Base-by-base conservation (phyloP, 352 stramenopile species). In the Phytophthora brassicae region DNA sequence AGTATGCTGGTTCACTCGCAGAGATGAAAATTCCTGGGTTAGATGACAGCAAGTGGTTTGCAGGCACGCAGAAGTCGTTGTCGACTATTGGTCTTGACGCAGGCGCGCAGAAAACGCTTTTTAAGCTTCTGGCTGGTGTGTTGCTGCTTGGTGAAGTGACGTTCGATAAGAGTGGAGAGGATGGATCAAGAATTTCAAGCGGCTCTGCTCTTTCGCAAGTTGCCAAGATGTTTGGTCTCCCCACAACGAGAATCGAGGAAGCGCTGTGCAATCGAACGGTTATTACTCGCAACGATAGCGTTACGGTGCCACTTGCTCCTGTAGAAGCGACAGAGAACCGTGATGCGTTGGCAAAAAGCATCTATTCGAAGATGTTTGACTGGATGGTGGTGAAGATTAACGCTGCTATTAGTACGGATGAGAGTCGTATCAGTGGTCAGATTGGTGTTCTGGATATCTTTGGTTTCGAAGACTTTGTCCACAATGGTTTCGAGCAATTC, bases 361-460 rank as follows among this genome's bases (percentile, higher is more conserved):
- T 98, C n/a, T 99, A 99, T 75, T 97, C 93, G 1, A 97, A 96
- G 70, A 85, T 99, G 64, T 99, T 99, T 60, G 79, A 98, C 64
- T 99, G 96, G 96, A 94, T 99, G 66, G 96, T 99, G 47, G 77
- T 91, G 48, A 89, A 86, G 47, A 92, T 96, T 64, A 96, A 96
- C 64, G 56, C 51, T 23, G 88, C 88, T 16, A 96, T 96, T 60
- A 89, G 80, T 58, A 86, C 82, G n/a, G 79, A 90, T 19, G 83
- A 89, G n/a, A 72, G 60, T 29, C 22, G 52, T 17, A 91, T 90
- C 47, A 79, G 83, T 44, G 87, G 84, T 23, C 81, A 94, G 35
- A 98, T 98, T 41, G 97, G 97, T 54, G 96, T 99, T 31, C 74
- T 99, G 48, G 97, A 99, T 92, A 99, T 99, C 70, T 99, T 99